Evolutionary conservation across 805 yeast genomes (phyloP).

Genomic region (Wickerhamiella bombiphila): DNA sequence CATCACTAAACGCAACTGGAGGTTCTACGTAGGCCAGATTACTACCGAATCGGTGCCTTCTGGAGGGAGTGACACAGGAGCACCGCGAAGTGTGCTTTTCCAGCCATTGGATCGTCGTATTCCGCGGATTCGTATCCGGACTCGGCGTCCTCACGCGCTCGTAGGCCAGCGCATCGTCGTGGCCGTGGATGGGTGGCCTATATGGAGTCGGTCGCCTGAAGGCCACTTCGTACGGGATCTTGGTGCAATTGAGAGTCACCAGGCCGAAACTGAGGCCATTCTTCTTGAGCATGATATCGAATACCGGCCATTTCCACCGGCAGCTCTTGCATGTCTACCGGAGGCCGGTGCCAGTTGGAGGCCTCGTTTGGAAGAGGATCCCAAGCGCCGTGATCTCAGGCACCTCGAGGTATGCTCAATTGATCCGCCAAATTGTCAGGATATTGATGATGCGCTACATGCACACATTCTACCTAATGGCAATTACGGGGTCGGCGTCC

Average conservation of each 20-base stretch:
- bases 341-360: constrained; percentile 86
- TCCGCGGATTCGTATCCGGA: constrained; percentile 74
- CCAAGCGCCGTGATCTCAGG: constrained; percentile 67
- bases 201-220: constrained; percentile 68
- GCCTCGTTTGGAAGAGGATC: constrained; percentile 46
- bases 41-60: constrained; percentile 28
- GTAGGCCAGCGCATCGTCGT: constrained; percentile 84
- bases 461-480: constrained; percentile 79
- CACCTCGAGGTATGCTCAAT: constrained; percentile 85
- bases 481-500: constrained; percentile 94
- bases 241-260: constrained; percentile 81
- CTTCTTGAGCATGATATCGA: constrained; percentile 91
- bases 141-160: constrained; percentile 71
- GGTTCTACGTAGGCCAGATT: constrained; percentile 89
- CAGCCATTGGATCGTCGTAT: constrained; percentile 76
- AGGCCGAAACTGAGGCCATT: constrained; percentile 93
- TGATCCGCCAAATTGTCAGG: constrained; percentile 97
- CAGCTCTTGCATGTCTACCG: constrained; percentile 86
- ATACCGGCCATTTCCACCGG: constrained; percentile 85
- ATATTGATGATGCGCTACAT: constrained; percentile 95
- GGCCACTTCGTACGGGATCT: constrained; percentile 87
- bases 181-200: constrained; percentile 87
- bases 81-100: constrained; percentile 69
- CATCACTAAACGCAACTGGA: constrained; percentile 80
- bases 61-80: constrained; percentile 37